Evolutionary conservation across 108 stramenopile genomes (phyloP), one percentile per base, ranked within the genome.

Genomic region (Nitzschia putrida): DNA sequence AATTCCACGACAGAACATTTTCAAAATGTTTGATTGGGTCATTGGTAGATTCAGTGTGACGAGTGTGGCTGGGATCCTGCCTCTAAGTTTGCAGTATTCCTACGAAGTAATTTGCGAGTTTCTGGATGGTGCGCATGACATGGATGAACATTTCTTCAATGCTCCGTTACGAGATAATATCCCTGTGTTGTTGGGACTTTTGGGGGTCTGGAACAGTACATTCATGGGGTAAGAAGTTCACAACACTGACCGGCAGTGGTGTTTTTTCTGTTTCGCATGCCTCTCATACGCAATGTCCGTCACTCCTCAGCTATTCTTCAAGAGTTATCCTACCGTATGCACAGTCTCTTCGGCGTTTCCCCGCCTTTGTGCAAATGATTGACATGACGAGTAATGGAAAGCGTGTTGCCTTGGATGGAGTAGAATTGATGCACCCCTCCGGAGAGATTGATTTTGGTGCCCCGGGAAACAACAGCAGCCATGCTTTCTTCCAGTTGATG

Each of bases 381-480:
- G 97, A 98, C 75, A 99, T 98, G 99, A 97, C 98, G 74, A 88
- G 88, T 70, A 99, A 99, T 80, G 99, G 99, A 18, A 99, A 99
- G 90, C 78, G 93, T 8, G 97, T 95, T 0, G 87, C 93, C 7
- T 54, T 92, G 42, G 93, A 95, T 64, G 96, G 93, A 9, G 71
- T 78, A 9, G 81, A 80, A 18, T 67, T 96, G 8, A 21, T 71
- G 34, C 81, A 85, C 55, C 75, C 69, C 14, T 73, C 84, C 10
- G 88, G 86, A 34, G 90, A 92, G 66, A 84, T 98, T 69, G 80
- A 86, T 68, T 94, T 98, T 77, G 98, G 97, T 21, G 97, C 96
- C 67, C 89, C 94, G 20, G 97, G 97, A 4, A 96, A 88, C 66
- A 96, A 95, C 73, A 93, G 94, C 0, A 94, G 97, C 74, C 97